These are phyloP conservation scores for Talaromyces albobiverticillius DNA, from an alignment of 2,329 filamentous ascomycete species.

Conservation along the genomic window DNA sequence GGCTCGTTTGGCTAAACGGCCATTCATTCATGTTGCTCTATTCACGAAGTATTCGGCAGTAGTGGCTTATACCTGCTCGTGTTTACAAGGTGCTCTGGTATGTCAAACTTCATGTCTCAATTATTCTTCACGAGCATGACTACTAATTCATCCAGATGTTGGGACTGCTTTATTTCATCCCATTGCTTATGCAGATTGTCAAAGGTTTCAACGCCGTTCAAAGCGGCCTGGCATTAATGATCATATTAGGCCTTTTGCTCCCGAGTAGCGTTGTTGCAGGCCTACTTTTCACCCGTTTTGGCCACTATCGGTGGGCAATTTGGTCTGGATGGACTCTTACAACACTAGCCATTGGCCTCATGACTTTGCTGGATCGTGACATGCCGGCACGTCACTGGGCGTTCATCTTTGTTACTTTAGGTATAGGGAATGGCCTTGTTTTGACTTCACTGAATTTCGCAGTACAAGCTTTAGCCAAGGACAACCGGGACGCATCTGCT, in stretches of 20 bases:
- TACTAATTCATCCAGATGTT: slow-evolving; percentile 43
- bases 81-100: slow-evolving; percentile 48
- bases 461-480: slow-evolving; percentile 59
- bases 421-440: slow-evolving; percentile 62
- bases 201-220: slow-evolving; percentile 54
- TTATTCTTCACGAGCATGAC: too few relatives aligned
- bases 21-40: slow-evolving; percentile 1
- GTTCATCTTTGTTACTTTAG: slow-evolving; percentile 58
- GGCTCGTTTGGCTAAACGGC: not conserved
- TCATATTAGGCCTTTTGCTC: slow-evolving; percentile 61
- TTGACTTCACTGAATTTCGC: slow-evolving; percentile 62
- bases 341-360: slow-evolving; percentile 56
- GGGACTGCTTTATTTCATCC: slow-evolving; percentile 57
- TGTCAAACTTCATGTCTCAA: not conserved
- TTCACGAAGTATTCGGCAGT: slow-evolving; percentile 1
- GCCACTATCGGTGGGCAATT: slow-evolving; percentile 60
- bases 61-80: slow-evolving; percentile 19
- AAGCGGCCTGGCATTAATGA: slow-evolving; percentile 56
- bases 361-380: slow-evolving; percentile 19
- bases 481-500: slow-evolving; percentile 58
- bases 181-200: slow-evolving; percentile 44
- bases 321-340: slow-evolving; percentile 61
- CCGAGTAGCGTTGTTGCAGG: slow-evolving; percentile 56
- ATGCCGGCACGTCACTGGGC: slow-evolving; percentile 48
- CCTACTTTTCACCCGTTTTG: slow-evolving; percentile 52